Conservation (phyloP, 2,329 filamentous ascomycete species). For the Dothideomycetidae sp. region DNA sequence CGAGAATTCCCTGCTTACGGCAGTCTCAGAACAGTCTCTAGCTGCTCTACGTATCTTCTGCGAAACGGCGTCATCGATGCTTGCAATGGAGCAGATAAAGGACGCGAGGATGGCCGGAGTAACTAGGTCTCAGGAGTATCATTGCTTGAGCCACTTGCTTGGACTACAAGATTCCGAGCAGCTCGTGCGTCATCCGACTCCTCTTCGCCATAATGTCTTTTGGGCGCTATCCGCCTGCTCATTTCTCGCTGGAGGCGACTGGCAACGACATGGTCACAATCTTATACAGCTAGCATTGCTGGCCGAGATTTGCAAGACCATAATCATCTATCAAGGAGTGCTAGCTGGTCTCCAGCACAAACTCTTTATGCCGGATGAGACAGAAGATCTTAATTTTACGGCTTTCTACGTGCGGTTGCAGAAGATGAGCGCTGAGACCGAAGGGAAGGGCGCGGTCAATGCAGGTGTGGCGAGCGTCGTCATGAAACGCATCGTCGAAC, state of each 20-base stretch:
- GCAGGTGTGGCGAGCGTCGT: constrained; percentile 1
- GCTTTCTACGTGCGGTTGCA: constrained; percentile 9
- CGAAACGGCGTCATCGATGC: constrained; percentile 45
- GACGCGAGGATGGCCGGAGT: constrained; percentile 5
- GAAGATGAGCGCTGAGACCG: constrained; percentile 11
- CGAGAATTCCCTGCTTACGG: constrained; percentile 58
- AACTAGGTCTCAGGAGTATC: neutral
- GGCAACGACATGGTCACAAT: constrained; percentile 26
- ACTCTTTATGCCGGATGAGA: neutral
- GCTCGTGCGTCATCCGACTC: neutral
- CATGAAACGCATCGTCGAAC: constrained; percentile 40
- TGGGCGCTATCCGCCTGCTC: constrained; percentile 4
- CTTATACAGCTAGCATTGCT: constrained; percentile 47
- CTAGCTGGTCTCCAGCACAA: neutral
- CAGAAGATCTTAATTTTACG: constrained; percentile 4
- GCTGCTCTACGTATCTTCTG: constrained; percentile 78
- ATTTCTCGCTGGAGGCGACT: constrained; percentile 2
- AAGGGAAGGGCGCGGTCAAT: neutral
- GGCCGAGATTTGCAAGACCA: constrained; percentile 67
- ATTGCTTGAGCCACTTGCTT: constrained; percentile 1
- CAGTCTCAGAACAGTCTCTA: constrained; percentile 67
- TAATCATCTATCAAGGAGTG: constrained; percentile 36
- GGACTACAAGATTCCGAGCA: constrained; percentile 2
- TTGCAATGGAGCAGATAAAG: constrained; percentile 8
- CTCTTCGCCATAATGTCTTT: constrained; percentile 6